phyloP scores from a whole-genome alignment of 495 filamentous ascomycete genomes.

The Penicillium turbatum region DNA sequence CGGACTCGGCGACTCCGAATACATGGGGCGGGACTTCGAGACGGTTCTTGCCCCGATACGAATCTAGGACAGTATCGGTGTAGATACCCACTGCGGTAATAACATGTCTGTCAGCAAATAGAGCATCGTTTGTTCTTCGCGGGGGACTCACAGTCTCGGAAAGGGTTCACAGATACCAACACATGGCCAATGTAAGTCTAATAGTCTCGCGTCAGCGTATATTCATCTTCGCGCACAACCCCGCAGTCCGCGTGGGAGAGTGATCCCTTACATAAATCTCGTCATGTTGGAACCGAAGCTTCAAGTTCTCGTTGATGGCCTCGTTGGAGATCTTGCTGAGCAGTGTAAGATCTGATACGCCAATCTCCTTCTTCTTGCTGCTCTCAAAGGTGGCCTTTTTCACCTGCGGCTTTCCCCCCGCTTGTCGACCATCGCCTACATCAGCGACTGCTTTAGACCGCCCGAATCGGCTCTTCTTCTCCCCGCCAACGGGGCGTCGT shows the following conservation, averaged over 20 bases:
- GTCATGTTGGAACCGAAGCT: slow-evolving; percentile 90
- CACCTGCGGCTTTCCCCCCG: slow-evolving; percentile 59
- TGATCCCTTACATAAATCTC: slow-evolving; percentile 81
- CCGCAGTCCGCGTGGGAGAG: slow-evolving; percentile 13
- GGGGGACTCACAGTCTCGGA: slow-evolving; percentile 70
- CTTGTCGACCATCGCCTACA: slow-evolving; percentile 42
- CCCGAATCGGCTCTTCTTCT: slow-evolving; percentile 49
- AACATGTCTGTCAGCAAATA: slow-evolving; percentile 15
- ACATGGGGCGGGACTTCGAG: slow-evolving; percentile 95
- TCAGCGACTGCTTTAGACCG: slow-evolving; percentile 45
- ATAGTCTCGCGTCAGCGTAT: slow-evolving; percentile 27
- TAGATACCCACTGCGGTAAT: slow-evolving; percentile 79
- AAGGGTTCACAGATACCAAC: slow-evolving; percentile 98
- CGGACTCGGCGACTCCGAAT: slow-evolving; percentile 92
- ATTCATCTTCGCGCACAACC: slow-evolving; percentile 19
- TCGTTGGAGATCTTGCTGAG: slow-evolving; percentile 98
- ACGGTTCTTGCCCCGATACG: slow-evolving; percentile 93
- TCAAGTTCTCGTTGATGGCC: slow-evolving; percentile 98
- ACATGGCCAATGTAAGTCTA: slow-evolving; percentile 99
- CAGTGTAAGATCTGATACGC: slow-evolving; percentile 94
- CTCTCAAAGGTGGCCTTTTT: slow-evolving; percentile 95
- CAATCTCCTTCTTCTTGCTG: slow-evolving; percentile 98
- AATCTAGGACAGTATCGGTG: slow-evolving; percentile 84
- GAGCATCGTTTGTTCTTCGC: slow-evolving; percentile 7
- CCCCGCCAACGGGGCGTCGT: slow-evolving; percentile 46